Conservation (phyloP, 495 filamentous ascomycete genomes). For the Astrothelium subdiscretum region DNA sequence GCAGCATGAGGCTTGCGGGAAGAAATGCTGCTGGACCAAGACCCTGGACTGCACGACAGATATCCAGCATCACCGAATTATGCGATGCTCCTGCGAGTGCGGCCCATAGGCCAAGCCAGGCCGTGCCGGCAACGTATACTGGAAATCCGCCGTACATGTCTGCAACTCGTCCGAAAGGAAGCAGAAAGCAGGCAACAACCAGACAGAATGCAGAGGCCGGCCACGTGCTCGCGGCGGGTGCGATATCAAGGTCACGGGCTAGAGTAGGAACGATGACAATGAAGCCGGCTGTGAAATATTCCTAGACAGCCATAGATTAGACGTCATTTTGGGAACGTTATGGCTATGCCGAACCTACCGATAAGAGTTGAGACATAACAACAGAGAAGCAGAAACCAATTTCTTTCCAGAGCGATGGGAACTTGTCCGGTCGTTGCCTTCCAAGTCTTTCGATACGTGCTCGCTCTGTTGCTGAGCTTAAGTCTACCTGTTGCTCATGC, state of each 20-base stretch:
- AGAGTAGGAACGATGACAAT: slow-evolving; percentile 69
- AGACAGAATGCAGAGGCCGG: slow-evolving; percentile 69
- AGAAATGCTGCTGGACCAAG: slow-evolving; percentile 68
- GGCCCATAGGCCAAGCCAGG: slow-evolving; percentile 62
- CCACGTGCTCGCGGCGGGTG: slow-evolving; percentile 56
- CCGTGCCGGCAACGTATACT: slow-evolving; percentile 54
- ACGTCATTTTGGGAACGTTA: slow-evolving; percentile 1
- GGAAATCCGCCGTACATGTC: slow-evolving; percentile 54
- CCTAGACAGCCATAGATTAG: slow-evolving; percentile 12
- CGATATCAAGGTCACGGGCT: slow-evolving; percentile 50
- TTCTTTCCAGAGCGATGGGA: slow-evolving; percentile 49
- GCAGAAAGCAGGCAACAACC: slow-evolving; percentile 59
- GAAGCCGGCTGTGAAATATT: slow-evolving; percentile 83
- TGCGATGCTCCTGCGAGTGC: slow-evolving; percentile 60
- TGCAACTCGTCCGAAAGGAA: slow-evolving; percentile 55
- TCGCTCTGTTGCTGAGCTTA: slow-evolving; percentile 9
- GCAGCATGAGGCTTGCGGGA: slow-evolving; percentile 64
- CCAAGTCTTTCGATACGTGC: slow-evolving; percentile 54
- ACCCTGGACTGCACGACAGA: slow-evolving; percentile 66
- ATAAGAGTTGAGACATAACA: slow-evolving; percentile 60
- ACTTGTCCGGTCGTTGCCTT: slow-evolving; percentile 55
- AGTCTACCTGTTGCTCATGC: background rate
- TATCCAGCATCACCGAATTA: slow-evolving; percentile 59
- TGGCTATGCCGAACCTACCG: slow-evolving; percentile 35
- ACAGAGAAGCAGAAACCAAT: slow-evolving; percentile 61